Percentiles rank a stretch among this genome's conserved stretches.
Evolutionary conservation across 306 rosid species (phyloP).

Genomic region (Hylodesmum podocarpum): DNA sequence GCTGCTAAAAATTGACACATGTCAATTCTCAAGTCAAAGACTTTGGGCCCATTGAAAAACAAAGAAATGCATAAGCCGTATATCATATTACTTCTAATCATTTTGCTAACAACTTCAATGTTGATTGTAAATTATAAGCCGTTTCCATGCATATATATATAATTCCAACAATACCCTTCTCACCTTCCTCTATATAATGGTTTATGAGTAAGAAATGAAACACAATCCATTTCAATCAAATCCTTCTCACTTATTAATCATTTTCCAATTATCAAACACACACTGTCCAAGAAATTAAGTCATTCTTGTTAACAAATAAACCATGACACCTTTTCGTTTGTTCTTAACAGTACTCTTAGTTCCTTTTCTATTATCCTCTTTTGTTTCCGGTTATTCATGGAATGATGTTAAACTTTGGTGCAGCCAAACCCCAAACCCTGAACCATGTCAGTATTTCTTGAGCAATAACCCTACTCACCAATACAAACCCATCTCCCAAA

Average conservation of each 20-base stretch:
- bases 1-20: not conserved
- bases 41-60: not conserved
- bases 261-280: too few relatives aligned
- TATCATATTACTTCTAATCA: not conserved
- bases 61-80: not conserved
- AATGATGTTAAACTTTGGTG: slow-evolving; percentile 53
- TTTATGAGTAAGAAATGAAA: not conserved
- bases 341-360: not conserved
- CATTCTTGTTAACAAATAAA: not conserved
- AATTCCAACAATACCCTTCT: not conserved
- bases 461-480: not conserved
- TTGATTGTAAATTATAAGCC: not conserved
- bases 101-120: not conserved
- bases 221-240: slow-evolving; percentile 8
- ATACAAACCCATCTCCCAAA: slow-evolving; percentile 39
- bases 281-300: too few relatives aligned
- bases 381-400: not conserved
- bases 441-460: slow-evolving; percentile 55
- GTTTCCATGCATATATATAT: too few relatives aligned
- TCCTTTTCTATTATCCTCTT: not conserved
- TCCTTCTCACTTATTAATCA: too few relatives aligned
- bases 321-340: not conserved
- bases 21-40: not conserved
- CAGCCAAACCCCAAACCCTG: slow-evolving; percentile 62
- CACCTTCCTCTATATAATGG: slow-evolving; percentile 22